Conservation (phyloP, 2,329 filamentous ascomycete genomes). For the Podosphaera xanthii region DNA sequence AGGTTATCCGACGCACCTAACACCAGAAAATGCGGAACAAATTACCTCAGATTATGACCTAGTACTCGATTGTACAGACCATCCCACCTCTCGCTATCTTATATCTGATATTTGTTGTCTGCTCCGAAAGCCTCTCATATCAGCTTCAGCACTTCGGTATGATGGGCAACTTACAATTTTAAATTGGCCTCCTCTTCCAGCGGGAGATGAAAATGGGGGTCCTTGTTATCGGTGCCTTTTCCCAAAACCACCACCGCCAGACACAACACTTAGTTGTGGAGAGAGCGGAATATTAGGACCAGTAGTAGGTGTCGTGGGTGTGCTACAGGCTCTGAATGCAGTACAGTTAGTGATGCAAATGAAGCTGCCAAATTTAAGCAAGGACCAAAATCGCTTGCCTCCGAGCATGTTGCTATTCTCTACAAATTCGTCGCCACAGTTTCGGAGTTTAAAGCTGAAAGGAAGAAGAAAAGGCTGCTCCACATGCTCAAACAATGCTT, state of each 20-base stretch:
- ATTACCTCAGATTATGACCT: conserved; percentile 55
- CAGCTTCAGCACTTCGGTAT: conserved; percentile 68
- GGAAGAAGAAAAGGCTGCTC: conserved; percentile 47
- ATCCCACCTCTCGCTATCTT: conserved; percentile 74
- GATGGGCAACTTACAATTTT: conserved; percentile 80
- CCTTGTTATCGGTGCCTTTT: conserved; percentile 93
- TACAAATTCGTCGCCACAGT: conserved; percentile 28
- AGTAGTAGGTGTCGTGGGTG: conserved; percentile 81
- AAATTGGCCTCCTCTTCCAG: conserved; percentile 49
- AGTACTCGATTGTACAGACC: conserved; percentile 87
- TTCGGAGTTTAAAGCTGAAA: conserved; percentile 55
- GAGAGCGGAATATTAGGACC: conserved; percentile 86
- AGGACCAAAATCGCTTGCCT: conserved; percentile 5
- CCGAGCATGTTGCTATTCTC: conserved; percentile 25
- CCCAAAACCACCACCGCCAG: conserved; percentile 62
- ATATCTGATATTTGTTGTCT: conserved; percentile 79
- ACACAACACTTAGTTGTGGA: conserved; percentile 64
- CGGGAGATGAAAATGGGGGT: conserved; percentile 35
- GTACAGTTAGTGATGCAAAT: conserved; percentile 50
- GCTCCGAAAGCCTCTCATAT: conserved; percentile 57
- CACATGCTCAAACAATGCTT: conserved; percentile 44
- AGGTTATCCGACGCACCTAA: conserved; percentile 40
- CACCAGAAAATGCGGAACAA: conserved; percentile 39
- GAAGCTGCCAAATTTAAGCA: conserved; percentile 9
- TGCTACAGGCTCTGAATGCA: conserved; percentile 72